Evolutionary conservation across 73 alveolate genomes (phyloP).

Genomic region (Uronychia binucleata): DNA sequence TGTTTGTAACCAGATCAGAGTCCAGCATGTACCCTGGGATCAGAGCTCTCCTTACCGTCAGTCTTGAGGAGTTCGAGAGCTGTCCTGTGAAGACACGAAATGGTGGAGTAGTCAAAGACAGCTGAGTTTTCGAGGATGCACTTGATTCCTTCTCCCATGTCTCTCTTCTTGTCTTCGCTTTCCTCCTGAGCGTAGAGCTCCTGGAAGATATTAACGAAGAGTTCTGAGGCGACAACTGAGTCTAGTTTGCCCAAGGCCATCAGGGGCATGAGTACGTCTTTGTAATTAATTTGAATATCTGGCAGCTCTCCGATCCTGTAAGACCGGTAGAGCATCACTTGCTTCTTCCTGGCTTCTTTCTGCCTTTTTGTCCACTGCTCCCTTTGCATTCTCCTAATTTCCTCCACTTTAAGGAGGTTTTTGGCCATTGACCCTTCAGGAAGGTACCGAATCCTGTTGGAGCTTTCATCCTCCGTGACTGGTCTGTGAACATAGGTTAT

Average conservation of each 20-base stretch:
- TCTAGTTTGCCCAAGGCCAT: constrained; percentile 71
- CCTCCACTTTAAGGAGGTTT: constrained; percentile 47
- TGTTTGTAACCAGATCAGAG: constrained; percentile 69
- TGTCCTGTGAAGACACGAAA: constrained; percentile 24
- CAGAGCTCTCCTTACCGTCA: neutral
- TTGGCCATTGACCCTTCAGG: constrained; percentile 79
- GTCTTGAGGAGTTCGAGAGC: constrained; percentile 13
- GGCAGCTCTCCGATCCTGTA: constrained; percentile 94
- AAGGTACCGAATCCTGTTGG: constrained; percentile 74
- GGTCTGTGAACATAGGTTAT: constrained; percentile 67
- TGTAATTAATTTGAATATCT: constrained; percentile 80
- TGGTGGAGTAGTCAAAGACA: constrained; percentile 55
- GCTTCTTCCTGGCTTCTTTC: constrained; percentile 64
- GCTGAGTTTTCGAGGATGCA: constrained; percentile 56
- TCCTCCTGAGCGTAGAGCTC: constrained; percentile 67
- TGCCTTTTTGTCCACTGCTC: constrained; percentile 73
- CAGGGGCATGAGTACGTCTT: constrained; percentile 80
- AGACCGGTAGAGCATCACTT: constrained; percentile 73
- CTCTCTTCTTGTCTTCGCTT: constrained; percentile 49
- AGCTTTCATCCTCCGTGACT: constrained; percentile 8
- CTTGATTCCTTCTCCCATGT: constrained; percentile 67
- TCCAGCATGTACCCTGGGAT: constrained; percentile 20
- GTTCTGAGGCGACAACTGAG: constrained; percentile 77
- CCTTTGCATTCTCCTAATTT: constrained; percentile 67
- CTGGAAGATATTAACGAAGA: constrained; percentile 72